phyloP scores from a whole-genome alignment of 169 alveolate species.

The Perkinsus olseni region DNA sequence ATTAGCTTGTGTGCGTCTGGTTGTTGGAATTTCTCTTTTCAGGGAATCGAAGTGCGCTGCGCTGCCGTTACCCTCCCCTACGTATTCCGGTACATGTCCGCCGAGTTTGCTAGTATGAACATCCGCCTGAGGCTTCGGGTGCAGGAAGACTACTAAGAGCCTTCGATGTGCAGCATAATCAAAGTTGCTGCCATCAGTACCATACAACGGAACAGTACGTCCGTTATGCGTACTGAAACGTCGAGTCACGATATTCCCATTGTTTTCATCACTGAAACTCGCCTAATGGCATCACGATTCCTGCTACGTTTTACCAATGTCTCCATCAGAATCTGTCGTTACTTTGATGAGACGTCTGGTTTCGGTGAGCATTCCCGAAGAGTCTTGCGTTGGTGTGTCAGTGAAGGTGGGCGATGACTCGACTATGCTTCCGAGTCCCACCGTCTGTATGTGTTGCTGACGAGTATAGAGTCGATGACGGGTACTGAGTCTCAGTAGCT shows the following conservation, averaged over 20 bases:
- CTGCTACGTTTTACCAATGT: background rate
- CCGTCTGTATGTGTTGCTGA: too few relatives aligned
- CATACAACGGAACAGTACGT: background rate
- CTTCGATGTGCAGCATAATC: background rate
- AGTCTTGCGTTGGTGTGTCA: background rate
- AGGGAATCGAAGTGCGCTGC: slow-evolving; percentile 24
- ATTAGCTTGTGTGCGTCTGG: too few relatives aligned
- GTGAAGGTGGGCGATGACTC: background rate
- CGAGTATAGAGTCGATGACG: too few relatives aligned
- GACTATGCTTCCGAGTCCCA: too few relatives aligned
- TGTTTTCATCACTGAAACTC: background rate
- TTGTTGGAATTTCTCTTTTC: background rate
- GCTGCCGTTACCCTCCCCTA: slow-evolving; percentile 32
- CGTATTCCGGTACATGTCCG: slow-evolving; percentile 27
- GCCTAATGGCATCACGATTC: background rate
- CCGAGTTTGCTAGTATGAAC: background rate
- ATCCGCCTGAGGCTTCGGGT: background rate
- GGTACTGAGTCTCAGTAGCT: too few relatives aligned
- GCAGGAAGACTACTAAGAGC: background rate
- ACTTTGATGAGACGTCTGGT: background rate
- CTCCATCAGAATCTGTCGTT: background rate
- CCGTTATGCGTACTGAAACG: background rate
- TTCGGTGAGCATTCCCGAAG: background rate
- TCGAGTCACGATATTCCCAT: background rate
- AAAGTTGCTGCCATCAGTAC: background rate